These are phyloP conservation scores for Eimeria brunetti DNA, from an alignment of 169 alveolate genomes.

Conservation along the genomic window DNA sequence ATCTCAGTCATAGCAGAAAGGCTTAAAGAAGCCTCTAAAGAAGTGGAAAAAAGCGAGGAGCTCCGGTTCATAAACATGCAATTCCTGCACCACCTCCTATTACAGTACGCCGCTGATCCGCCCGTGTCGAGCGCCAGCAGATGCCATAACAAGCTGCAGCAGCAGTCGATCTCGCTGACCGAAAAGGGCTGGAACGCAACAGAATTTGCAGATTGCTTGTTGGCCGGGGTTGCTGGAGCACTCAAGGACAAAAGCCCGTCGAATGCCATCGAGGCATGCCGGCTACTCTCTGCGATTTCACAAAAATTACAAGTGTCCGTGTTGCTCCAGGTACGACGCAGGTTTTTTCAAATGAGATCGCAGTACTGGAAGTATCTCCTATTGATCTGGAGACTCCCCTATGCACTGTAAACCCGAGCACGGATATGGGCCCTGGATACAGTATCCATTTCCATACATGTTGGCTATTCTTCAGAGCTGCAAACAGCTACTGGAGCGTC, in stretches of 20 bases:
- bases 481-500: constrained; percentile 45
- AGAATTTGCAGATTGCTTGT: constrained; percentile 56
- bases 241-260: constrained; percentile 63
- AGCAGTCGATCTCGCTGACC: background rate
- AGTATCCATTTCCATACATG: background rate
- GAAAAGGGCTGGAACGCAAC: constrained; percentile 58
- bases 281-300: constrained; percentile 47
- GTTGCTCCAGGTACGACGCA: constrained; percentile 2
- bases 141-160: background rate
- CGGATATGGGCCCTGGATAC: background rate
- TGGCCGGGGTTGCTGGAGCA: constrained; percentile 59
- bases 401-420: background rate
- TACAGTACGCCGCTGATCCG: constrained; percentile 57
- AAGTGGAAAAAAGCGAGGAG: constrained; percentile 57
- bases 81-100: constrained; percentile 42
- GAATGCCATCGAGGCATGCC: constrained; percentile 69
- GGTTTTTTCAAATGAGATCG: background rate
- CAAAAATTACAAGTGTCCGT: constrained; percentile 20
- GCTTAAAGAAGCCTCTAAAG: constrained; percentile 2
- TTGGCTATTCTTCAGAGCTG: constrained; percentile 29
- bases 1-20: constrained; percentile 17
- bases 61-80: constrained; percentile 16
- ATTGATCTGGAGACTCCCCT: background rate
- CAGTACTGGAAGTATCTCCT: background rate
- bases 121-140: background rate